Percentiles rank a stretch among this genome's conserved stretches.
phyloP scores from a whole-genome alignment of 768 basidiomycete genomes.

The Neoboletus subvelutipes region DNA sequence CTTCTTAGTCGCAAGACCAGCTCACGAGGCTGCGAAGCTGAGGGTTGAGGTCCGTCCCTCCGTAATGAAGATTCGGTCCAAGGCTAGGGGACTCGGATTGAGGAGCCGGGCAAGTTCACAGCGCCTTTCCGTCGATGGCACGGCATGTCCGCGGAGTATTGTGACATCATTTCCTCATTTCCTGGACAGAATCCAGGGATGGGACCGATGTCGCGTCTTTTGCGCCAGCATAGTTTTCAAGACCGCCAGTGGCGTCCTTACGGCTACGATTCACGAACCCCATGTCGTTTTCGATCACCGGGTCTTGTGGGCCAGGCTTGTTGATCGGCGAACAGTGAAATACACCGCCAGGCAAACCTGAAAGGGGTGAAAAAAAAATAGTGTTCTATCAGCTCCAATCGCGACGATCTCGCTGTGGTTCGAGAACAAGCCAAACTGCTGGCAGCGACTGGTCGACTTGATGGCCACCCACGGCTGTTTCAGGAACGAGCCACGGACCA shows the following conservation, averaged over 20 bases:
- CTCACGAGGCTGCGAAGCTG: conserved; percentile 16
- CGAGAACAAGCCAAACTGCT: conserved; percentile 15
- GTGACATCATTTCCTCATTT: conserved; percentile 5
- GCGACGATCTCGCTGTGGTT: conserved; percentile 20
- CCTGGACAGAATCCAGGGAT: conserved; percentile 13
- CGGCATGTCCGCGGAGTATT: conserved; percentile 29
- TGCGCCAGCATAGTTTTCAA: conserved; percentile 1
- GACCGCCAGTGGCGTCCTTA: conserved; percentile 4
- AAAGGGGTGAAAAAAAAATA: conserved; percentile 6
- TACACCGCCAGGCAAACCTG: conserved; percentile 2
- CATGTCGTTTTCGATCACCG: conserved; percentile 6
- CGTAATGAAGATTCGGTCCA: conserved; percentile 24
- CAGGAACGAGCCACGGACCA: conserved; percentile 25
- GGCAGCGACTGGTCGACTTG: conserved; percentile 8
- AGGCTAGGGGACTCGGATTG: conserved; percentile 7
- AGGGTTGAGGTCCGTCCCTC: conserved; percentile 12
- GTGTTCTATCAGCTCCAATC: conserved; percentile 27
- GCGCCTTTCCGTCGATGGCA: conserved; percentile 6
- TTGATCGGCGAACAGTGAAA: conserved; percentile 25
- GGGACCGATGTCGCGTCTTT: conserved; percentile 3
- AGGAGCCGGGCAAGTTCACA: conserved; percentile 17
- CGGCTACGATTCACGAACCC: conserved; percentile 1
- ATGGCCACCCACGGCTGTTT: conserved; percentile 25
- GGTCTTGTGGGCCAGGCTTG: conserved; percentile 1
- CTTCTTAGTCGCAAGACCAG: conserved; percentile 9